phyloP scores from a whole-genome alignment of 2,329 filamentous ascomycete genomes.

The Hymenoscyphus infarciens region DNA sequence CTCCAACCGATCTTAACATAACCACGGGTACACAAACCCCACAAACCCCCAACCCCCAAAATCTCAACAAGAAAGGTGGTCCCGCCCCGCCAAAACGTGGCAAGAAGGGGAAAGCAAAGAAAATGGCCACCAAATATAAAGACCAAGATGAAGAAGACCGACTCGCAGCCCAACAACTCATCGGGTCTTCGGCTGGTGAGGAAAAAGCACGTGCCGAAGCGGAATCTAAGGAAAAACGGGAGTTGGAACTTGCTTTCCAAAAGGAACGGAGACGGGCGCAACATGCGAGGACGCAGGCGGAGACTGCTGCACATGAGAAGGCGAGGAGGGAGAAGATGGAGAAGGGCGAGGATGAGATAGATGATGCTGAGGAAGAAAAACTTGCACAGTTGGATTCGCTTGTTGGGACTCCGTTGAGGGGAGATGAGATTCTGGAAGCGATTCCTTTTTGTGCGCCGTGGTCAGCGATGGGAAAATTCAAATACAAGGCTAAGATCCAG shows the following conservation, averaged over 20 bases:
- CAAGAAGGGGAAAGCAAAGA: constrained; percentile 80
- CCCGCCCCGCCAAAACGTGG: constrained; percentile 58
- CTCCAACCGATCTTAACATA: constrained; percentile 13
- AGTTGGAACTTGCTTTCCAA: constrained; percentile 68
- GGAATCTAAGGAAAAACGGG: constrained; percentile 62
- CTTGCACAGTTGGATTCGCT: constrained; percentile 62
- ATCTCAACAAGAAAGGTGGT: constrained; percentile 39
- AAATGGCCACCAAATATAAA: constrained; percentile 84
- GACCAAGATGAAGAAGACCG: constrained; percentile 94
- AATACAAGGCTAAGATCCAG: constrained; percentile 94
- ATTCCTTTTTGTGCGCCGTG: constrained; percentile 64
- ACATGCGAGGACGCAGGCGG: constrained; percentile 71
- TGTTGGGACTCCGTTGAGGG: constrained; percentile 71
- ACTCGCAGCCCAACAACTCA: constrained; percentile 74
- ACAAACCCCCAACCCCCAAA: constrained; percentile 28
- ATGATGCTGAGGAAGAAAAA: constrained; percentile 55
- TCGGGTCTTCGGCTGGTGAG: constrained; percentile 69
- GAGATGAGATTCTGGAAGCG: constrained; percentile 75
- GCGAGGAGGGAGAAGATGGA: constrained; percentile 57
- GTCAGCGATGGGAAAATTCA: constrained; percentile 63
- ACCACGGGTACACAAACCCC: constrained; percentile 26
- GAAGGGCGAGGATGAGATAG: constrained; percentile 55
- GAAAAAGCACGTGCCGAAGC: constrained; percentile 67
- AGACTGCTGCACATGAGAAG: constrained; percentile 75
- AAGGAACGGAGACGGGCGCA: constrained; percentile 75